These are phyloP conservation scores for Magnaporthiopsis rhizophila DNA, from an alignment of 2,329 filamentous ascomycete genomes.

Conservation along the genomic window DNA sequence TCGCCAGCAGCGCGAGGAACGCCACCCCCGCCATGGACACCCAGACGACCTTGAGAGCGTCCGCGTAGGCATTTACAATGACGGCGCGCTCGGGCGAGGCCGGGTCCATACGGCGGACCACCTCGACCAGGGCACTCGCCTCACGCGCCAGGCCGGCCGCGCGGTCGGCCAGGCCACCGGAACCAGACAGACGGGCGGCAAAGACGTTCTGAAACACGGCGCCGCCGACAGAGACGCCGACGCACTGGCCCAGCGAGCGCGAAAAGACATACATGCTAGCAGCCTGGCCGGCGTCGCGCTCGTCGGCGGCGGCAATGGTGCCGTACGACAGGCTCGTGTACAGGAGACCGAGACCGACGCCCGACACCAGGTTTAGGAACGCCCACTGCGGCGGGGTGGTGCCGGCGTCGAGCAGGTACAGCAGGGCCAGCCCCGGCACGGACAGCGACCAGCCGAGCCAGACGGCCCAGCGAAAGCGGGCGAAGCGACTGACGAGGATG, in stretches of 20 bases:
- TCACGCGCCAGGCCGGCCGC: slow-evolving; percentile 40
- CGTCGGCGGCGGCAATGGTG: slow-evolving; percentile 27
- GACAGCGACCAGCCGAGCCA: slow-evolving; percentile 27
- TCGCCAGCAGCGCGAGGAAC: neutral
- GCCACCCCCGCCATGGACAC: neutral
- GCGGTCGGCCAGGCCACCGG: slow-evolving; percentile 22
- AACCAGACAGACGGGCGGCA: slow-evolving; percentile 37
- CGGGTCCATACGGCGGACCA: slow-evolving; percentile 41
- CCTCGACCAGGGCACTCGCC: slow-evolving; percentile 43
- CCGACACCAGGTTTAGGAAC: slow-evolving; percentile 25
- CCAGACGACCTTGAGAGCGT: slow-evolving; percentile 17
- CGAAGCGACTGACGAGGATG: slow-evolving; percentile 13
- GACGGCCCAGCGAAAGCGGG: slow-evolving; percentile 26
- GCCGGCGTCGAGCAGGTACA: slow-evolving; percentile 17
- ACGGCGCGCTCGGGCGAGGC: slow-evolving; percentile 30
- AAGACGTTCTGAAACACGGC: slow-evolving; percentile 30
- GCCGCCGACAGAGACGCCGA: slow-evolving; percentile 33
- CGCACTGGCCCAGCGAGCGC: slow-evolving; percentile 30
- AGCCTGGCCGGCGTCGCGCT: slow-evolving; percentile 28
- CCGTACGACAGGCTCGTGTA: slow-evolving; percentile 31
- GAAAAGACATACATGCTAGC: slow-evolving; percentile 33
- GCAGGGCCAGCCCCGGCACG: slow-evolving; percentile 19
- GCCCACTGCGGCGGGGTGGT: slow-evolving; percentile 10
- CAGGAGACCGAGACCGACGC: slow-evolving; percentile 28
- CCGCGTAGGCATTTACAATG: slow-evolving; percentile 24